Base-by-base conservation (phyloP, 768 basidiomycete species). In the Podaxis sp. region DNA sequence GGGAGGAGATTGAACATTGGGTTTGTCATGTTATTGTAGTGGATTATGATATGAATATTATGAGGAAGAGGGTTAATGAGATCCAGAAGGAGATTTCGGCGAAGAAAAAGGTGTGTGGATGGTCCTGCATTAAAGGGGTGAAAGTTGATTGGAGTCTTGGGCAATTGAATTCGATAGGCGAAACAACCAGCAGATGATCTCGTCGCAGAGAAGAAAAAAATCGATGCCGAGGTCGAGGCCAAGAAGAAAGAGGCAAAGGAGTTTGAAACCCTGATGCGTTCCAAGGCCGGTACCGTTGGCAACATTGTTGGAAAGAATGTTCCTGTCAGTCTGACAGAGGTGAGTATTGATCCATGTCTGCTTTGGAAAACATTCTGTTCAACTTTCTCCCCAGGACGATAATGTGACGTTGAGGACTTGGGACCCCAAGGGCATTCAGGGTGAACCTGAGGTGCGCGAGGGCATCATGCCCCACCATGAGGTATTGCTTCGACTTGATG, bases 401-500 rank as follows among this genome's bases (percentile, higher is more conserved):
- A 99, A 99, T 75, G 78, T 75, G 1, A 88, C 88, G 2, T 67
- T 95, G 13, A 81, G 87, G 64, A 93, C 87, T 61, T 99, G 92
- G 91, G 89, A 95, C 76, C 94, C 96, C 1, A 83, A 86, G 40
- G 91, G 89, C 6, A 85, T 88, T 24, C 80, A 85, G 63, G 88
- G 78, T 30, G 86, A 93, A 67, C 90, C 89, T 24, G 84, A 89
- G 68, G 83, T 86, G 68, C 86, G 84, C 72, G 77, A 82, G 3
- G 89, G 84, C 54, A 94, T 99, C 71, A 83, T 99, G 77, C 89
- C 96, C n/a, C 97, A 99, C 74, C 96, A 99, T 70, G 97, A 99
- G 78, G 94, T 99, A 26, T 84, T 99, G 52, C 84, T 95, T 52
- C 85, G 94, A 48, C 79, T 99, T 28, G 97, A 97, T 70, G 95